Conservation (phyloP, 306 rosid species). For the Amphicarpaea edgeworthii region DNA sequence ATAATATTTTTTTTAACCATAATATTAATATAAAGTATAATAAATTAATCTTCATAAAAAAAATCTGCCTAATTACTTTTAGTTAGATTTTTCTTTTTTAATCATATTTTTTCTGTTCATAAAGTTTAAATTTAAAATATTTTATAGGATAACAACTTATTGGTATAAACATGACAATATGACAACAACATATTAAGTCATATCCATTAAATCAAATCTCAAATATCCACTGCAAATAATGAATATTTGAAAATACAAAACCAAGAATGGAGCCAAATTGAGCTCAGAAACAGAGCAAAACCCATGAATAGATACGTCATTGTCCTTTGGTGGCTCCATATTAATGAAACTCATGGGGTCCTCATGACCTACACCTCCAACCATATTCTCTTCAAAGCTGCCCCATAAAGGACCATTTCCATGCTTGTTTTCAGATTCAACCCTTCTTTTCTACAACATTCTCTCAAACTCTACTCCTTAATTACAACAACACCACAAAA, state of each 20-base stretch:
- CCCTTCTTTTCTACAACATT: constrained; percentile 49
- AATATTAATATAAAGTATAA: no score
- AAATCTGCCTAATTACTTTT: no score
- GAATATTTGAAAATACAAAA: constrained; percentile 30
- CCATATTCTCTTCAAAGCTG: constrained; percentile 42
- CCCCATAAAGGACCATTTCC: constrained; percentile 67
- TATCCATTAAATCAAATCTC: constrained; percentile 31
- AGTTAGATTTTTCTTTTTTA: no score
- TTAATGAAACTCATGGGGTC: constrained; percentile 82
- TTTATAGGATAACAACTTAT: no score
- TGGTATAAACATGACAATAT: neutral
- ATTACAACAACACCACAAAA: neutral
- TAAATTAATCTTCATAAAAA: no score
- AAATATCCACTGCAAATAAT: constrained; percentile 46
- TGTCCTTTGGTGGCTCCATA: constrained; percentile 53
- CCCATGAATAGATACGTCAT: constrained; percentile 43
- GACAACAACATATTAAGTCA: neutral
- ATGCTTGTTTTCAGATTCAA: constrained; percentile 72
- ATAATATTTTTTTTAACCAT: no score
- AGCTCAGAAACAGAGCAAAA: constrained; percentile 30
- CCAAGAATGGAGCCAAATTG: constrained; percentile 38
- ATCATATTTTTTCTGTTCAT: no score
- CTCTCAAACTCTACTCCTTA: constrained; percentile 22
- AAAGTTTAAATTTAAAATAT: no score
- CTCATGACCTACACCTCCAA: constrained; percentile 57